phyloP scores from a whole-genome alignment of 208 protist genomes.

The Leishmania arabica region DNA sequence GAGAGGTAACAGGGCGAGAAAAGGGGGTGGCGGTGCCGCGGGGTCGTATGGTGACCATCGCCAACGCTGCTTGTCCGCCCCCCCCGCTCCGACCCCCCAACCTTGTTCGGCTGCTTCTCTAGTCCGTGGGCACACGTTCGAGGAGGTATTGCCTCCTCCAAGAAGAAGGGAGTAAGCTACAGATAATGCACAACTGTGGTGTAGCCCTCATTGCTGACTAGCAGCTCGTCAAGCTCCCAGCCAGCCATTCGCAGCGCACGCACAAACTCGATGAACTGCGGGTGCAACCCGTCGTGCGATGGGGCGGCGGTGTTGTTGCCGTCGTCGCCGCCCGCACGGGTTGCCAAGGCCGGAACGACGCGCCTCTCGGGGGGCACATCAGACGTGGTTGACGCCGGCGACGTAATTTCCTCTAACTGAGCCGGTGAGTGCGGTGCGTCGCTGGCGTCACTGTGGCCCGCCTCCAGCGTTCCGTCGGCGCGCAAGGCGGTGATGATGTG shows the following conservation, averaged over 20 bases:
- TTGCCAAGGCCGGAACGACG: neutral
- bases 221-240: conserved; percentile 50
- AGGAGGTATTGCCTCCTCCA: neutral
- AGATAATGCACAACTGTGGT: conserved; percentile 48
- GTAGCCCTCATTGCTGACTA: conserved; percentile 41
- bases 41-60: neutral
- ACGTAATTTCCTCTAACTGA: conserved; percentile 13
- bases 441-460: neutral
- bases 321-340: neutral
- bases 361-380: neutral
- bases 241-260: conserved; percentile 28
- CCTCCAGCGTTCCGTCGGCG: conserved; percentile 36
- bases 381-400: conserved; percentile 12
- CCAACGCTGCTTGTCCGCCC: neutral
- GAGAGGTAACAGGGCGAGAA: neutral
- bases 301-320: neutral
- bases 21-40: neutral
- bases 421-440: neutral
- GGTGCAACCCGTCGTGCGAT: conserved; percentile 26
- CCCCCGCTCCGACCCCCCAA: neutral
- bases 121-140: neutral
- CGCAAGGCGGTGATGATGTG: conserved; percentile 38
- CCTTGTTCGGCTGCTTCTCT: neutral
- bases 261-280: conserved; percentile 44
- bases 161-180: conserved; percentile 1